Evolutionary conservation across 2,329 filamentous ascomycete genomes (phyloP), one percentile per base, ranked within the genome.

Genomic region (Purpureocillium takamizusanense): DNA sequence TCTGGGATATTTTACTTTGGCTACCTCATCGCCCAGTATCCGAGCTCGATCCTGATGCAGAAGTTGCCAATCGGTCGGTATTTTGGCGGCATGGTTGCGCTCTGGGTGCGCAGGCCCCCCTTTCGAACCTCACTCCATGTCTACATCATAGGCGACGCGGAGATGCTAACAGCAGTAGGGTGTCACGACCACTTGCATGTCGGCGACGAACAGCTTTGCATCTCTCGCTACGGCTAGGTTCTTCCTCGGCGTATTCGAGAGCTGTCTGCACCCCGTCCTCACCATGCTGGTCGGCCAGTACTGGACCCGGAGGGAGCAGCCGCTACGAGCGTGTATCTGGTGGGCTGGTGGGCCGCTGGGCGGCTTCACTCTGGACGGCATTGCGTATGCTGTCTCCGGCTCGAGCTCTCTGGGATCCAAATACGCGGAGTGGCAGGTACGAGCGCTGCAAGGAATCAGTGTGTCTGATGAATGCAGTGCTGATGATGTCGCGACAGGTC

Each of bases 1-100:
- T 43, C 13, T 38, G 33, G 6, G 40, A 45, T 46, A 21, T 40
- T 45, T 8, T 44, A 41, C 32, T 40, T 46, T 10, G 44, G 42
- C 7, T 42, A 38, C 14, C 33, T 46, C 18, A 23, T 41, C 12
- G 34, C 31, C 8, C 38, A 36, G 6, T 38, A 36, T 27, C 39
- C 42, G 11, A 39, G 35, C 31, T 38, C 36, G 14, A 29, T 30
- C 10, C 15, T 32, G 9, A 34, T 43, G 4, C 42, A 43, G 33
- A 41, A 41, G 14, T 21, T 42, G 3, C 40, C 23, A 2, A 29
- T 42, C 10, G 38, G 38, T 6, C 9, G 28, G 27, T 16, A 33
- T 15, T 2, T 39, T 16, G 27, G 30, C 13, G 10, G 7, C 4
- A 31, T 31, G 30, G 15, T 31, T 16, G 15, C 15, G 12, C 30